phyloP scores from a whole-genome alignment of 805 yeast species.

The Candida nitratophila region DNA sequence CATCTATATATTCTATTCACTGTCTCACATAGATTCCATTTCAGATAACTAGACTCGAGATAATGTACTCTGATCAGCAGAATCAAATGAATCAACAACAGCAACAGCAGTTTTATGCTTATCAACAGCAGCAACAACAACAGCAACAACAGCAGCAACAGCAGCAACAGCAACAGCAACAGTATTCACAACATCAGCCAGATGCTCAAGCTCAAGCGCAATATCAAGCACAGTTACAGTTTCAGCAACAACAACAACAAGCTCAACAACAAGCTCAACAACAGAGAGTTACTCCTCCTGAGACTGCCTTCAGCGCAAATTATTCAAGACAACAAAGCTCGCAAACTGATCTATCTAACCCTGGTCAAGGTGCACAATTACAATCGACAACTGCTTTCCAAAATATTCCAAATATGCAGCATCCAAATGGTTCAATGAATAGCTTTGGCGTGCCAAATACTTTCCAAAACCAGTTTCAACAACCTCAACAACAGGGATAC shows the following conservation, averaged over 20 bases:
- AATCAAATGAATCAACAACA: constrained; percentile 12
- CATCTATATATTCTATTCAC: too few species aligned
- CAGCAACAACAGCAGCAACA: constrained; percentile 27
- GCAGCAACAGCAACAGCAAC: constrained; percentile 25
- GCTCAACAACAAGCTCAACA: constrained; percentile 13
- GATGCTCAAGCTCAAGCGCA: too few species aligned
- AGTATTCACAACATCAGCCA: constrained; percentile 16
- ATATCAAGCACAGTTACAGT: too few species aligned
- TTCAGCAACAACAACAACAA: background rate
- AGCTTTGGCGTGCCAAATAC: constrained; percentile 2
- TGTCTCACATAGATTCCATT: too few species aligned
- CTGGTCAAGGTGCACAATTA: constrained; percentile 7
- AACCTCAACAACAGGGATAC: constrained; percentile 4
- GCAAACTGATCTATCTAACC: constrained; percentile 12
- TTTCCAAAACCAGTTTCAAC: constrained; percentile 11
- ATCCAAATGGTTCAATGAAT: constrained; percentile 5
- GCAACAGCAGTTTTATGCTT: constrained; percentile 8
- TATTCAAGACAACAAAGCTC: constrained; percentile 17
- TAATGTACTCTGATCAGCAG: background rate
- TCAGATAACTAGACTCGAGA: too few species aligned
- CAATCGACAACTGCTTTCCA: constrained; percentile 12
- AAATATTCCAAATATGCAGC: constrained; percentile 20
- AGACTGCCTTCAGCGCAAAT: constrained; percentile 9
- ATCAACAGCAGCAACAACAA: constrained; percentile 25
- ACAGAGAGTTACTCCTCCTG: constrained; percentile 6